Evolutionary conservation across 2,329 filamentous ascomycete genomes (phyloP), one percentile per base, ranked within the genome.

Genomic region (Microdochium paspali): DNA sequence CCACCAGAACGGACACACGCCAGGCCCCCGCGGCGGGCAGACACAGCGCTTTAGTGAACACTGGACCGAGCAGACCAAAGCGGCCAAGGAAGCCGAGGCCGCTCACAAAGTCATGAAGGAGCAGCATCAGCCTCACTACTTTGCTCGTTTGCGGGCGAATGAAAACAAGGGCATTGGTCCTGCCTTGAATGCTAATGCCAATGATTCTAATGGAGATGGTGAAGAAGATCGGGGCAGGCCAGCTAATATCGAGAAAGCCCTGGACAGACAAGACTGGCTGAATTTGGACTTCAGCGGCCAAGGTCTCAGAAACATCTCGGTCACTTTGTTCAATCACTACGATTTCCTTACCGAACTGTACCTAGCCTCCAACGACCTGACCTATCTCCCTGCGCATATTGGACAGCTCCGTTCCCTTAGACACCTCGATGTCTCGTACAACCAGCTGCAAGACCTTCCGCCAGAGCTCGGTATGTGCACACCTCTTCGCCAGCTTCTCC

Each of bases 401-500:
- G 90, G 93, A 32, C 79, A 85, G 57, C 73, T 98, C 54, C 83
- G 90, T 53, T 84, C 86, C 53, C 71, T 98, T 44, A 85, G 81
- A 30, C 79, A 90, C 58, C 77, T 98, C 44, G 91, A 98, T 65
- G 76, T 90, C 3, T 97, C 93, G 0, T 82, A 85, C 68, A 98
- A 98, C 65, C 80, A 91, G 51, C 75, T 98, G 50, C 77, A 77
- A 9, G 82, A 86, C 53, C 72, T 98, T 3, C 93, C 93, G 1
- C 79, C 87, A 21, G 91, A 98, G 70, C 81, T 98, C 51, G 93
- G 93, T 61, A 98, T 97, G 91, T 88, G 95, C 58, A 93, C 90
- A 24, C 93, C 90, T 56, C 73, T 98, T 47, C 90, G 88, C 67
- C 83, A 87, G 54, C 74, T 98, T 4, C 72, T 90, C 24, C 73